Base-by-base conservation (phyloP, 1,284 basidiomycete species). In the Ustilago nuda region DNA sequence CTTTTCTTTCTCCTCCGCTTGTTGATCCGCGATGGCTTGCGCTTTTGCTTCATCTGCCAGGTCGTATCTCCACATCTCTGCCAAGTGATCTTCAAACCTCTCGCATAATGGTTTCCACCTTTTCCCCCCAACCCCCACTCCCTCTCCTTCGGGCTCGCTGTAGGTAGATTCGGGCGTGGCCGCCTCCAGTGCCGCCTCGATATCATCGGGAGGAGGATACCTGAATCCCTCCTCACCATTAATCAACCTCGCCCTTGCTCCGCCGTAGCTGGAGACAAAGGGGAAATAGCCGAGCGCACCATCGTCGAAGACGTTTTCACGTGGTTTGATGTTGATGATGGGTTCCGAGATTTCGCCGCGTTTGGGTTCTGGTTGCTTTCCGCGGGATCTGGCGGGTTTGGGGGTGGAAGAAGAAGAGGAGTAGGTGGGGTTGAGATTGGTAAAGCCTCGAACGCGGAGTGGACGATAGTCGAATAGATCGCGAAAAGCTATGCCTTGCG, bases 261-360 rank as follows among this genome's bases (percentile, higher is more conserved):
- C 92, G 72, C 95, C 95, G 88, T 94, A 99, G 46, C 96, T 89
- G 3, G 94, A 97, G 58, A 97, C 91, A 87, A 97, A 92, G 0
- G 95, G 94, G 84, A 95, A 99, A 86, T 99, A 99, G 0, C 97
- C 97, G 7, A 98, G 87, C 19, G 92, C 92, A 11, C 97, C 97
- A 85, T 99, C 97, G 86, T 99, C 95, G 84, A 94, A 92, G 1
- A 90, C 89, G 77, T 95, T 94, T 85, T 94, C 83, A 12, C 86
- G 79, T 30, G 73, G 68, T 39, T 78, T 79, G 51, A 84, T 39
- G n/a, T 82, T 82, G 60, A 84, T 79, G 15, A 72, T 56, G 8
- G 75, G 60, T n/a, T 70, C 76, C 13, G 30, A 43, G 36, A 54
- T 19, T 2, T 66, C 66, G 8, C 50, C 57, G 69, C 73, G 32